These are phyloP conservation scores for Nymphaea colorata DNA, from an alignment of 164 flowering plant genomes.

Conservation along the genomic window DNA sequence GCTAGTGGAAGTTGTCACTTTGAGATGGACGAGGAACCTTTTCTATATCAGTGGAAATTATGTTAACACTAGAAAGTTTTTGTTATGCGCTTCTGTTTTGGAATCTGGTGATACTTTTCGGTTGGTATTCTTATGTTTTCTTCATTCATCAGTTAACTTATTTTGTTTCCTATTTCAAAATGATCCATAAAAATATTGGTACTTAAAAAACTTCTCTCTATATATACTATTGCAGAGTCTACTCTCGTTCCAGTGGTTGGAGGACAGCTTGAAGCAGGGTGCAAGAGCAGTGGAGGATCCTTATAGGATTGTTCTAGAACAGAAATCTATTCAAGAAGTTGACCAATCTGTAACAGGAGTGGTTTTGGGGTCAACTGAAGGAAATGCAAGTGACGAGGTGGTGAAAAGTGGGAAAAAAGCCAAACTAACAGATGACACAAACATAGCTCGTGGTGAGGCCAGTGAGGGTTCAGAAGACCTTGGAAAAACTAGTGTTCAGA, in stretches of 20 bases:
- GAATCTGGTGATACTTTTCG: no score
- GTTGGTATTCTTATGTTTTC: no score
- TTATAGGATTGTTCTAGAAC: constrained; percentile 30
- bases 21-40: no score
- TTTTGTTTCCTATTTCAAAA: background rate
- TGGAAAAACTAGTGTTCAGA: no score
- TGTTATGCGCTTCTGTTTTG: no score
- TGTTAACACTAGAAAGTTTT: no score
- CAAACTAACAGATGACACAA: constrained; percentile 16
- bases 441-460: constrained; percentile 7
- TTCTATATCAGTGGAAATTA: no score
- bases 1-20: no score
- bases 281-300: constrained; percentile 51
- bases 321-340: constrained; percentile 2
- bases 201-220: background rate
- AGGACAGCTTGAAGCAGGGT: constrained; percentile 70
- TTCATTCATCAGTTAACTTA: background rate
- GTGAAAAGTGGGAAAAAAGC: constrained; percentile 19
- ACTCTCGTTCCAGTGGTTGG: constrained; percentile 80
- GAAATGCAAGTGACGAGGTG: constrained; percentile 14
- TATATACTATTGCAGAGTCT: constrained; percentile 30
- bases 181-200: background rate
- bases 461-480: constrained; percentile 1
- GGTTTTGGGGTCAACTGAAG: constrained; percentile 6
- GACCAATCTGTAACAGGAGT: constrained; percentile 11